Evolutionary conservation across 2,329 filamentous ascomycete genomes (phyloP).

Genomic region (Paraconiothyrium brasiliense): DNA sequence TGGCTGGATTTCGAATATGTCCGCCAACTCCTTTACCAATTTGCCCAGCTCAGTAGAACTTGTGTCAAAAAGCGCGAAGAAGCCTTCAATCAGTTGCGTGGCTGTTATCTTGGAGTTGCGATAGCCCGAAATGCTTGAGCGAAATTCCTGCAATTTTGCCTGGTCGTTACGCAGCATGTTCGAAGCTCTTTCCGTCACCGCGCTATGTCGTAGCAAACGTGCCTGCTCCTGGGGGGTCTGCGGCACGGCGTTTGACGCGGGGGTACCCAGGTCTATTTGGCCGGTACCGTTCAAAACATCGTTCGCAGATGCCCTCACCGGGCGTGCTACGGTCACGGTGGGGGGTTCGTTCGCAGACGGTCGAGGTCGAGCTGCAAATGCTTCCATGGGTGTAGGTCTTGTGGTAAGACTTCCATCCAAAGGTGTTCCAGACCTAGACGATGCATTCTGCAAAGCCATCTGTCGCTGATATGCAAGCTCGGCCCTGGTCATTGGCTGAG

Average conservation of each 20-base stretch:
- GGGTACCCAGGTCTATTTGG: constrained; percentile 45
- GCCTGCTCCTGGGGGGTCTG: constrained; percentile 80
- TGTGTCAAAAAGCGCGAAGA: constrained; percentile 87
- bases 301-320: constrained; percentile 26
- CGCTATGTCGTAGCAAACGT: constrained; percentile 78
- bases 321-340: constrained; percentile 53
- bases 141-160: constrained; percentile 79
- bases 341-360: constrained; percentile 46
- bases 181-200: constrained; percentile 85
- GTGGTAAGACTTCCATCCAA: constrained; percentile 87
- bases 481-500: constrained; percentile 82
- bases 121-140: constrained; percentile 80
- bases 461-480: constrained; percentile 92
- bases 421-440: constrained; percentile 78
- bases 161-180: constrained; percentile 81
- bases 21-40: constrained; percentile 87
- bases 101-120: constrained; percentile 75
- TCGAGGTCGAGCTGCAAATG: constrained; percentile 59
- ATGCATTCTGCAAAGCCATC: constrained; percentile 88
- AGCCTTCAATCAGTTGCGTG: constrained; percentile 81
- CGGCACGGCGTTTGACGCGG: constrained; percentile 28
- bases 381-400: constrained; percentile 49
- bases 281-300: constrained; percentile 32
- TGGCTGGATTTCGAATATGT: constrained; percentile 84
- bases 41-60: constrained; percentile 84